phyloP scores from a whole-genome alignment of 495 filamentous ascomycete species.

The Clavariopsis aquatica region DNA sequence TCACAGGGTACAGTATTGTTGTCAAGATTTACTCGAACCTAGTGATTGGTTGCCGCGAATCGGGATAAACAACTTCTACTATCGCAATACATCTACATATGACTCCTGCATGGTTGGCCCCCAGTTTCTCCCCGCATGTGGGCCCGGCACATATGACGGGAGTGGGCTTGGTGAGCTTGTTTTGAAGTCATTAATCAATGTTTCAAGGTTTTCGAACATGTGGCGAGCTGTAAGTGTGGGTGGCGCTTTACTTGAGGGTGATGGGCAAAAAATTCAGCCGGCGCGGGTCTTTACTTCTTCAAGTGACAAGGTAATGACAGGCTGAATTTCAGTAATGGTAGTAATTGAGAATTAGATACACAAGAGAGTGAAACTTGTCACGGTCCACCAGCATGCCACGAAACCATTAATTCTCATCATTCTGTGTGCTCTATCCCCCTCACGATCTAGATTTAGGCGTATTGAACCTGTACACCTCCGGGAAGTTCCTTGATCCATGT shows the following conservation, averaged over 20 bases:
- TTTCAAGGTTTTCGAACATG: too few relatives aligned
- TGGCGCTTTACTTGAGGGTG: not conserved
- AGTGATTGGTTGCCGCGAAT: too few relatives aligned
- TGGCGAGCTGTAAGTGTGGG: too few relatives aligned
- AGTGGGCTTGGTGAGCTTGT: too few relatives aligned
- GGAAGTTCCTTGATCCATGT: slow-evolving; percentile 34
- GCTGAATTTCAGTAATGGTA: not conserved
- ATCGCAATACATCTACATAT: too few relatives aligned
- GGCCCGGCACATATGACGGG: too few relatives aligned
- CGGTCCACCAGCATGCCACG: not conserved
- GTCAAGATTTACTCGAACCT: too few relatives aligned
- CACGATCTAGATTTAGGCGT: slow-evolving; percentile 5
- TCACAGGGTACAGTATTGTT: too few relatives aligned
- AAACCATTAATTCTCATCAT: not conserved
- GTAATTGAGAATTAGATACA: slow-evolving; percentile 7
- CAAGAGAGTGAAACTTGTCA: slow-evolving; percentile 10
- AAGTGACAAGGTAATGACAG: not conserved
- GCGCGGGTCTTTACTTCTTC: not conserved
- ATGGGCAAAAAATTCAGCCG: not conserved
- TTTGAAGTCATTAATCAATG: too few relatives aligned
- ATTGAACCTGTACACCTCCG: slow-evolving; percentile 20
- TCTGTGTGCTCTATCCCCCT: not conserved
- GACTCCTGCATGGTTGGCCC: too few relatives aligned
- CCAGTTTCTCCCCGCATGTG: too few relatives aligned
- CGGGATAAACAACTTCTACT: too few relatives aligned